A percentile compares a stretch with the other conserved stretches of the same genome.
These are phyloP conservation scores for Telopea speciosissima DNA, from an alignment of 177 flowering plant species.

Conservation along the genomic window DNA sequence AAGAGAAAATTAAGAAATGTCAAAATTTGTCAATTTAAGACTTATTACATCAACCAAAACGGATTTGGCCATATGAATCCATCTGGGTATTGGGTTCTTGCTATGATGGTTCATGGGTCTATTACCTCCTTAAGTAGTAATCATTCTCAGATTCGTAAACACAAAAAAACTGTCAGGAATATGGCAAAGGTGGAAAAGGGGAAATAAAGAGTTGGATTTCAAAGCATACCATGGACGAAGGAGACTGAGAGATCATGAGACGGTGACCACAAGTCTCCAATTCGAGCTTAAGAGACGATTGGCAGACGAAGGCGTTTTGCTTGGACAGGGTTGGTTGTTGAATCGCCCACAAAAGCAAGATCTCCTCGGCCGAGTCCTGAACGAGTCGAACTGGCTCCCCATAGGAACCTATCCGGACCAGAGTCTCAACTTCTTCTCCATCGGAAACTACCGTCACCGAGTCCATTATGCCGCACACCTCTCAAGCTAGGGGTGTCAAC, in stretches of 20 bases:
- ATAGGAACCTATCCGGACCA: conserved; percentile 44
- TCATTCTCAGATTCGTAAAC: too few species aligned
- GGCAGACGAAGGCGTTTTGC: conserved; percentile 65
- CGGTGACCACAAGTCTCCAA: conserved; percentile 79
- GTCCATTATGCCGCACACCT: neutral
- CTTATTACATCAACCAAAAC: neutral
- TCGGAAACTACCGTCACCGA: neutral
- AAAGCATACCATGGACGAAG: conserved; percentile 59
- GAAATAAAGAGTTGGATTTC: neutral
- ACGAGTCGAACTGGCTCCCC: conserved; percentile 37
- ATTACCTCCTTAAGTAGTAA: too few species aligned
- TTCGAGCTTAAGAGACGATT: conserved; percentile 56
- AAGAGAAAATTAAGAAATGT: neutral
- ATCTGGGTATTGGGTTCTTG: too few species aligned
- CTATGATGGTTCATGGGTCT: too few species aligned
- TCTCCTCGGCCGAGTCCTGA: conserved; percentile 59
- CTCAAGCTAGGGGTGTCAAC: too few species aligned
- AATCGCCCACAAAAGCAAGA: conserved; percentile 77
- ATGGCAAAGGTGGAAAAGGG: neutral
- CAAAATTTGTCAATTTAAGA: neutral
- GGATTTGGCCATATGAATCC: too few species aligned
- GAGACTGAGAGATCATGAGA: conserved; percentile 76
- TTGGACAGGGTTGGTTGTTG: conserved; percentile 67
- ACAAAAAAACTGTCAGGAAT: too few species aligned
- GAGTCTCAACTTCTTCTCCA: conserved; percentile 17